phyloP scores from a whole-genome alignment of 805 yeast genomes.

The Candida ortonii region DNA sequence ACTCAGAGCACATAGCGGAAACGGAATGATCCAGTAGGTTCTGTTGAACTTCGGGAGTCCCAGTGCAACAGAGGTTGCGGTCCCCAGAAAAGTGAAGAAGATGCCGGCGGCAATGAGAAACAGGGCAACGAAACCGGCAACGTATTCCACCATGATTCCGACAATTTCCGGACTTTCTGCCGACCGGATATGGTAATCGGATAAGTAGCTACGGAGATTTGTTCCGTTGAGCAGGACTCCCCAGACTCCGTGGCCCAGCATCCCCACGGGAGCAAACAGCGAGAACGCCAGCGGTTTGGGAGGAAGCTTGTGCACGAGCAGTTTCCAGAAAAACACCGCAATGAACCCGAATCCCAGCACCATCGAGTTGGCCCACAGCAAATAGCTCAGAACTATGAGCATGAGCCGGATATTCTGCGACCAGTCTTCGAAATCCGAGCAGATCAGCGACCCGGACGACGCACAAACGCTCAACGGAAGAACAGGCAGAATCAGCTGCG shows the following conservation, averaged over 20 bases:
- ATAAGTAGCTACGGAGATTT: constrained; percentile 16
- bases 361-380: constrained; percentile 73
- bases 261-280: constrained; percentile 72
- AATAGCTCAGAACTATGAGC: constrained; percentile 50
- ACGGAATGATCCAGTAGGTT: constrained; percentile 78
- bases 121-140: constrained; percentile 13
- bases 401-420: constrained; percentile 41
- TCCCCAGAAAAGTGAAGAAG: constrained; percentile 42
- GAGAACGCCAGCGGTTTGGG: constrained; percentile 52
- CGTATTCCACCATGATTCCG: constrained; percentile 13
- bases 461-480: constrained; percentile 76
- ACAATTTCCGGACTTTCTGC: constrained; percentile 5
- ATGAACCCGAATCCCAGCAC: constrained; percentile 55
- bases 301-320: constrained; percentile 58
- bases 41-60: constrained; percentile 39
- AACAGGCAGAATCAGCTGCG: constrained; percentile 65
- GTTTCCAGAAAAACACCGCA: constrained; percentile 56
- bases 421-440: constrained; percentile 37
- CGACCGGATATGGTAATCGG: constrained; percentile 8
- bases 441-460: constrained; percentile 59
- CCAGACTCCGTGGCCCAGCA: constrained; percentile 80
- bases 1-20: constrained; percentile 80
- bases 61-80: constrained; percentile 30
- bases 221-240: constrained; percentile 48
- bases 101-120: constrained; percentile 23